These are phyloP conservation scores for Amauroascus niger DNA, from an alignment of 2,329 filamentous ascomycete species.

Conservation along the genomic window DNA sequence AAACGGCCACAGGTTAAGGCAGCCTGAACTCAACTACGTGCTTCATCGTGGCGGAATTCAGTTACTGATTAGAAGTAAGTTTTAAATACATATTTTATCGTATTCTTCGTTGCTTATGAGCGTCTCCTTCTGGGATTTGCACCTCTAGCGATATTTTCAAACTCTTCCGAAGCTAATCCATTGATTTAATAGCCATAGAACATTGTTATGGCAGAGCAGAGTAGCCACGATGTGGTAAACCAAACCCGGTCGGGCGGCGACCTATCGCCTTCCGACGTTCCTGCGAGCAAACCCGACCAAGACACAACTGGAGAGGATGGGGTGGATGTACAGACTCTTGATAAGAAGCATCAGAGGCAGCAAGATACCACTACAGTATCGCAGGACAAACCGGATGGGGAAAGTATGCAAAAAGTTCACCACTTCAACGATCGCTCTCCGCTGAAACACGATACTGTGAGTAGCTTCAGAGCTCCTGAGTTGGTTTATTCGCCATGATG, in stretches of 20 bases:
- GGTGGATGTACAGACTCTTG: constrained; percentile 30
- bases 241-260: constrained; percentile 58
- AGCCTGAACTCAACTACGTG: constrained; percentile 20
- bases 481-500: background rate
- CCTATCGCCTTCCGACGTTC: constrained; percentile 54
- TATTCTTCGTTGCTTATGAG: background rate
- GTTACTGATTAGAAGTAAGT: constrained; percentile 30
- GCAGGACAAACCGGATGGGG: constrained; percentile 8
- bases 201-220: constrained; percentile 65
- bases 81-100: background rate
- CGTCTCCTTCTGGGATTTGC: background rate
- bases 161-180: constrained; percentile 27
- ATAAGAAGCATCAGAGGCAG: constrained; percentile 19
- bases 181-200: constrained; percentile 24
- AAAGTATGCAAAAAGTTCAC: constrained; percentile 1
- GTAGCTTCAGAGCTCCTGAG: constrained; percentile 14
- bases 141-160: background rate
- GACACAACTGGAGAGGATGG: constrained; percentile 43
- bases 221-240: constrained; percentile 61
- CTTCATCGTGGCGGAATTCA: constrained; percentile 36
- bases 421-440: background rate
- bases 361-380: constrained; percentile 2
- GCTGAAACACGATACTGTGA: constrained; percentile 22
- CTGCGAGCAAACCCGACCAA: constrained; percentile 51
- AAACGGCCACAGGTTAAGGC: constrained; percentile 10